Base-by-base conservation (phyloP, 805 yeast genomes). In the Kluyveromyces siamensis region DNA sequence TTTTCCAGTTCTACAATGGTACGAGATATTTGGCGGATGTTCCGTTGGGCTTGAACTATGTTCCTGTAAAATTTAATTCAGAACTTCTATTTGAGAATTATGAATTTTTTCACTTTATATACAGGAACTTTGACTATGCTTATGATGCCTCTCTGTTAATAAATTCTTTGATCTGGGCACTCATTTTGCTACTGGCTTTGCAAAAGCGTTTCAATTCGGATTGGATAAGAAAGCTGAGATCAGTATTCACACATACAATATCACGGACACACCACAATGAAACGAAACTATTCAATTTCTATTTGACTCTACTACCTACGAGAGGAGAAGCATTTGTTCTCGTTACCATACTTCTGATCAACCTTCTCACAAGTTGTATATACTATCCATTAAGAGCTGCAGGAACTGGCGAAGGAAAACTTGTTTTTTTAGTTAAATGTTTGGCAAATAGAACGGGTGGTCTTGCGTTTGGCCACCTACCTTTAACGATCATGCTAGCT, bases 401-500 rank as follows among this genome's bases (percentile, higher is more conserved):
- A 13, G 30, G 11, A 8, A 37, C 18, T 3, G 21, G 41, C 18
- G 50, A 50, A 19, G 40, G 48, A 16, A 50, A 50, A 40, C 19
- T 37, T 10, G 27, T 38, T 19, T 50, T 47, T 27, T 35, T 50
- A 18, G 18, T 45, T 16, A 38, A 65, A 53, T 58, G 69, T 33
- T 49, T 66, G 5, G 78, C 75, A 3, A 79, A 75, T 56, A 61
- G 79, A 55, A 62, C 75, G 0, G 80, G 79, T 1, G 75, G 74
- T 6, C 53, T 75, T 27, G 72, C 74, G 14, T 66, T 70, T 54
- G 68, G 69, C 1, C 69, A 70, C 40, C 54, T 81, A 51, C 91
- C 93, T 0, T 54, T 75, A 4, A 57, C 80, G 33, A 70, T 81
- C 18, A 59, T 84, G 36, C 81, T 86, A 60, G 83, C 87, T 8